A percentile compares a stretch with the other conserved stretches of the same genome.
These are phyloP conservation scores for Glutinoglossum americanum DNA, from an alignment of 495 filamentous ascomycete species.

Conservation along the genomic window DNA sequence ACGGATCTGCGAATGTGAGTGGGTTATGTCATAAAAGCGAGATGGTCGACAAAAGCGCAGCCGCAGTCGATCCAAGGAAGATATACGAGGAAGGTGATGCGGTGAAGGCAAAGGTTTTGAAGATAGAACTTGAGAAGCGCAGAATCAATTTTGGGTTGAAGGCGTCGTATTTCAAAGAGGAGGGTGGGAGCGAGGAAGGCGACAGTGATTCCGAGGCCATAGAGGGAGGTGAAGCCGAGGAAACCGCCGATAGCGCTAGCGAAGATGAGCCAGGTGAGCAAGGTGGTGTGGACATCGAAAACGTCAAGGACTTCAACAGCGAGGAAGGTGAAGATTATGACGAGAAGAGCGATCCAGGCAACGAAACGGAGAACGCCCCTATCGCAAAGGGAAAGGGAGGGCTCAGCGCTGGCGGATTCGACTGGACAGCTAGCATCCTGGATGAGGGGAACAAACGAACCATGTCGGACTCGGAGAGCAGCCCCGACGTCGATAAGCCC, in stretches of 20 bases:
- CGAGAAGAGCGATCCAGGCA: constrained; percentile 24
- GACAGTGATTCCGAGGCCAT: constrained; percentile 23
- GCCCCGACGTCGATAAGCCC: constrained; percentile 20
- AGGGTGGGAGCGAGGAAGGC: constrained; percentile 29
- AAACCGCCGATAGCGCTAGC: constrained; percentile 12
- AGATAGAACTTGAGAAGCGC: constrained; percentile 46
- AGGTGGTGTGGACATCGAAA: constrained; percentile 18
- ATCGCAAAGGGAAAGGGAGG: constrained; percentile 22
- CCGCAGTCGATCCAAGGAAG: constrained; percentile 57
- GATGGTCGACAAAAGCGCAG: constrained; percentile 60
- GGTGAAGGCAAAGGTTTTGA: constrained; percentile 76
- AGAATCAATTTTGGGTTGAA: constrained; percentile 80
- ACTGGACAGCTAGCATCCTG: constrained; percentile 53
- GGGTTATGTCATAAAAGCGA: constrained; percentile 81
- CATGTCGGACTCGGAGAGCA: constrained; percentile 28
- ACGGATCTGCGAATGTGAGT: constrained; percentile 64
- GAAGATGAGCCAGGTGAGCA: constrained; percentile 22
- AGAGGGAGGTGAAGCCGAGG: constrained; percentile 7
- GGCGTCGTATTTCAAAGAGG: constrained; percentile 64
- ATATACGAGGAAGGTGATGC: constrained; percentile 72
- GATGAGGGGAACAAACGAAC: constrained; percentile 26
- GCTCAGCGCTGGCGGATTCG: constrained; percentile 61
- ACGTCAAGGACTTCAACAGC: constrained; percentile 18
- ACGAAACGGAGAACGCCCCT: constrained; percentile 23
- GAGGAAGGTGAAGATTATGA: constrained; percentile 23